Conservation (phyloP, 371 early-diverging fungal species). For the Dichotomocladium elegans region DNA sequence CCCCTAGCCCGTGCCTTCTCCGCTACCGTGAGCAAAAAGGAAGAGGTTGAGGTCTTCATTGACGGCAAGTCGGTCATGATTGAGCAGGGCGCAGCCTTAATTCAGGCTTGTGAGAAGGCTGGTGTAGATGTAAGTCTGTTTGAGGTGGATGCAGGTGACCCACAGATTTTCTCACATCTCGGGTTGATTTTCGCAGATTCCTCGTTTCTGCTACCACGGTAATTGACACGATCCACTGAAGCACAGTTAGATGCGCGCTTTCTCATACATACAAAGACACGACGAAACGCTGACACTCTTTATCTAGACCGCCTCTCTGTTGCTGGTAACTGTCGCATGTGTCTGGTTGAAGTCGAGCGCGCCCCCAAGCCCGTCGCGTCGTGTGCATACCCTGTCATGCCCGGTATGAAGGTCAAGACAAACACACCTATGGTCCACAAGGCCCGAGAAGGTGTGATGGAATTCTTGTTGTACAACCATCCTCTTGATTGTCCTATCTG, state of each 20-base stretch:
- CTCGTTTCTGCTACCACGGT: constrained; percentile 97
- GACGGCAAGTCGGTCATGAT: constrained; percentile 89
- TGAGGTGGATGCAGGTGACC: background rate
- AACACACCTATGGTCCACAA: constrained; percentile 92
- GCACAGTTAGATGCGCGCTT: background rate
- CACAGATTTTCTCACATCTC: background rate
- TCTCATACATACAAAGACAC: too few relatives aligned
- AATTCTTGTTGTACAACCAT: constrained; percentile 95
- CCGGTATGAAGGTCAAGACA: constrained; percentile 96
- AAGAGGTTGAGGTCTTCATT: constrained; percentile 83
- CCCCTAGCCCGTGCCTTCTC: constrained; percentile 54
- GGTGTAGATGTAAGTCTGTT: constrained; percentile 61
- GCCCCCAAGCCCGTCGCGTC: constrained; percentile 95
- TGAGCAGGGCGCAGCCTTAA: constrained; percentile 91
- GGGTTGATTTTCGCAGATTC: constrained; percentile 52
- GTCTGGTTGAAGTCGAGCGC: constrained; percentile 94
- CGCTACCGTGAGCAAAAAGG: constrained; percentile 47
- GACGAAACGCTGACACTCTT: background rate
- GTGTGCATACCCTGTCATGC: constrained; percentile 96
- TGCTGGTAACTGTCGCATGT: constrained; percentile 99
- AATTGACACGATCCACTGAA: constrained; percentile 5
- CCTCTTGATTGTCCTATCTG: constrained; percentile 98
- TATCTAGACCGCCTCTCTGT: constrained; percentile 85
- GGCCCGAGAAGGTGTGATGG: constrained; percentile 98
- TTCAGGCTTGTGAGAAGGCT: constrained; percentile 95